Conservation (phyloP, 768 basidiomycete species). For the Sporobolomyces phaffii region DNA sequence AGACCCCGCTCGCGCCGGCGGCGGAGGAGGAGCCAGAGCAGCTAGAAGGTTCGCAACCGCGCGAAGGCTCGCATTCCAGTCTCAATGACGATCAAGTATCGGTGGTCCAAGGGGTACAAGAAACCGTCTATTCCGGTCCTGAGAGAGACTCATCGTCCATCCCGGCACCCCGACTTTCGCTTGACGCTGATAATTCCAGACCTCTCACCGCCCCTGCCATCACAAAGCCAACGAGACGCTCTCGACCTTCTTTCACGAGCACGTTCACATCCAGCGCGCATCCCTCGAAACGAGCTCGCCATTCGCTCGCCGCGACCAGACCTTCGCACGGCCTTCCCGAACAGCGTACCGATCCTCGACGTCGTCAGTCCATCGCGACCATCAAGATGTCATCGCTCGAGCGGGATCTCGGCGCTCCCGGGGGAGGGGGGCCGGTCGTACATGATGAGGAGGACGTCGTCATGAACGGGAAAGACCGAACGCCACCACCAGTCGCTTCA, state of each 20-base stretch:
- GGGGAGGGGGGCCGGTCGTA: too few relatives aligned
- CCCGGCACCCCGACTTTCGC: too few relatives aligned
- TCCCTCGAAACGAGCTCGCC: neutral
- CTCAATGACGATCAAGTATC: too few relatives aligned
- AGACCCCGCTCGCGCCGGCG: neutral
- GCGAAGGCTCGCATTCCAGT: too few relatives aligned
- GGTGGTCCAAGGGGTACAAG: too few relatives aligned
- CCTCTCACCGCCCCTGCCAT: neutral
- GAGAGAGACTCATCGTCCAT: too few relatives aligned
- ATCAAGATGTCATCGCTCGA: neutral
- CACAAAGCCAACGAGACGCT: neutral
- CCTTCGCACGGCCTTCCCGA: neutral
- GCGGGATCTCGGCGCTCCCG: too few relatives aligned
- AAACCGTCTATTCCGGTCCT: neutral
- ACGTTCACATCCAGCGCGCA: neutral
- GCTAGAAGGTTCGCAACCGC: too few relatives aligned
- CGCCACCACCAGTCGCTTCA: too few relatives aligned
- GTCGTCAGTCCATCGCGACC: neutral
- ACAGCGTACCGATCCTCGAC: neutral
- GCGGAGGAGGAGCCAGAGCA: neutral
- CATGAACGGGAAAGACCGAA: neutral
- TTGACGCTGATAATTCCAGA: too few relatives aligned
- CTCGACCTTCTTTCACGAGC: neutral
- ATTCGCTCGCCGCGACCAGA: neutral
- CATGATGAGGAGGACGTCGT: too few relatives aligned